phyloP scores from a whole-genome alignment of 768 basidiomycete genomes.

The Mycena latifolia region DNA sequence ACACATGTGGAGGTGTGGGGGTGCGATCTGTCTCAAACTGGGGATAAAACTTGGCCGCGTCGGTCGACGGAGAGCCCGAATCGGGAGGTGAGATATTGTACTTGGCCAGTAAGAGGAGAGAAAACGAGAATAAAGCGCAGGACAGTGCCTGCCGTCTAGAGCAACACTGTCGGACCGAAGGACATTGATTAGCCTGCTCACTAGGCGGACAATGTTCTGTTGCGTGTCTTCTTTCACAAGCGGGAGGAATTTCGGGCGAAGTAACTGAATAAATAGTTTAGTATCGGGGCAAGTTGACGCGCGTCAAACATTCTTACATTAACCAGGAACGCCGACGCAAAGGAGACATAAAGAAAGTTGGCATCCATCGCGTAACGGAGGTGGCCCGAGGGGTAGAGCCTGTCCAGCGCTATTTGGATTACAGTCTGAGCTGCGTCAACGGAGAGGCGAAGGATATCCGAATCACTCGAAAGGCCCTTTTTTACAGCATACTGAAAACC shows the following conservation, averaged over 20 bases:
- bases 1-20: constrained; percentile 45
- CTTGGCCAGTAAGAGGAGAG: constrained; percentile 61
- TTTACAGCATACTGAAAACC: constrained; percentile 64
- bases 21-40: constrained; percentile 40
- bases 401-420: constrained; percentile 65
- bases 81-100: constrained; percentile 38
- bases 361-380: constrained; percentile 69
- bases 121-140: constrained; percentile 70
- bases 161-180: constrained; percentile 64
- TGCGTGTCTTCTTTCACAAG: constrained; percentile 56
- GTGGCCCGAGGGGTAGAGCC: constrained; percentile 65
- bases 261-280: constrained; percentile 47
- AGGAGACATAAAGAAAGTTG: constrained; percentile 64
- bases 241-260: constrained; percentile 61
- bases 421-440: constrained; percentile 68
- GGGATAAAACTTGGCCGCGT: constrained; percentile 36
- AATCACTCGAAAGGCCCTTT: constrained; percentile 53
- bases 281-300: background rate
- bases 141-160: constrained; percentile 67
- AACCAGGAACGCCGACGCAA: constrained; percentile 71
- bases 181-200: constrained; percentile 58
- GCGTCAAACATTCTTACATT: constrained; percentile 61
- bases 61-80: constrained; percentile 27
- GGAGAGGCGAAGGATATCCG: constrained; percentile 59
- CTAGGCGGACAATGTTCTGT: constrained; percentile 55